These are phyloP conservation scores for Pseudozyma hubeiensis DNA, from an alignment of 1,284 basidiomycete genomes.

Conservation along the genomic window DNA sequence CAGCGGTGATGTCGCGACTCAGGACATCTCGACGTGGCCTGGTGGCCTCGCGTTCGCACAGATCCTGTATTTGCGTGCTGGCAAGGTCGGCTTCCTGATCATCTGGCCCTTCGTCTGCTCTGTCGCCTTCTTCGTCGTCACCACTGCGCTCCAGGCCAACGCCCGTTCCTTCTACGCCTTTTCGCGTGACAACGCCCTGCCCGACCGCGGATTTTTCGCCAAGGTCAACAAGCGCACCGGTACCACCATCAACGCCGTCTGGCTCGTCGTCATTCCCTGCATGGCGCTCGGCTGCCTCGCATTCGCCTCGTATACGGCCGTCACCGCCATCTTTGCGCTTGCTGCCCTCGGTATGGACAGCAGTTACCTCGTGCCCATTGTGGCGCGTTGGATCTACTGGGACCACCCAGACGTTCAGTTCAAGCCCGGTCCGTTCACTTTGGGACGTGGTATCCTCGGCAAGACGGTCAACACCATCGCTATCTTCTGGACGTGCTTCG, in stretches of 20 bases:
- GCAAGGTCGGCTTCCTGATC: conserved; percentile 77
- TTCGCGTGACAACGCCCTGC: conserved; percentile 84
- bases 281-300: conserved; percentile 60
- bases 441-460: conserved; percentile 80
- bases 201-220: conserved; percentile 84
- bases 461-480: conserved; percentile 77
- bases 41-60: conserved; percentile 66
- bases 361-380: conserved; percentile 71
- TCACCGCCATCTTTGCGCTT: conserved; percentile 66
- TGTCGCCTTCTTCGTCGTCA: conserved; percentile 69
- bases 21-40: conserved; percentile 54
- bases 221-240: conserved; percentile 73
- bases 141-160: conserved; percentile 81
- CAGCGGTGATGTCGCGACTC: conserved; percentile 70
- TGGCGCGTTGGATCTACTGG: conserved; percentile 76
- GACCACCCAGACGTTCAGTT: conserved; percentile 84
- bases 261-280: conserved; percentile 76
- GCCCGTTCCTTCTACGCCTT: conserved; percentile 90
- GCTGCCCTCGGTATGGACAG: conserved; percentile 84
- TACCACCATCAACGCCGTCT: conserved; percentile 85
- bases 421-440: conserved; percentile 88
- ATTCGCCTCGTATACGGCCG: conserved; percentile 59
- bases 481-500: conserved; percentile 72
- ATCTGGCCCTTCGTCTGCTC: conserved; percentile 67
- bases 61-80: conserved; percentile 60